Evolutionary conservation across 1,284 basidiomycete species (phyloP).

Genomic region (Ustilago bromivora): DNA sequence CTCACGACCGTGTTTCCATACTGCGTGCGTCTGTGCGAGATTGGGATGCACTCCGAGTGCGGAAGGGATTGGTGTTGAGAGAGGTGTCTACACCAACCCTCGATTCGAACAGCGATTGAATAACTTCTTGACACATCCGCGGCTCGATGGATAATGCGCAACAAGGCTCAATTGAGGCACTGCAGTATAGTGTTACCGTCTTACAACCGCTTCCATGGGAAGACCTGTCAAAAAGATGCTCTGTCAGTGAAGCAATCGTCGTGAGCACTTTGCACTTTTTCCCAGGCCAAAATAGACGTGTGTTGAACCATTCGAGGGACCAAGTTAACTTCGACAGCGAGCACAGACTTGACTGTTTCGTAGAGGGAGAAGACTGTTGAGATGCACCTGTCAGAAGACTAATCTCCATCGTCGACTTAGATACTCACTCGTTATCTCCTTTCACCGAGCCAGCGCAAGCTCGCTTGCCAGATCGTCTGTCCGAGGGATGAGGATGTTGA

Average conservation of each 20-base stretch:
- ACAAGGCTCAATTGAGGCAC: background rate
- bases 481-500: background rate
- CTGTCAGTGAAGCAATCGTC: background rate
- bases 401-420: background rate
- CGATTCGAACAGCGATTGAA: background rate
- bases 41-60: background rate
- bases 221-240: background rate
- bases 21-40: background rate
- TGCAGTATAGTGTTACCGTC: too few relatives aligned
- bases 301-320: background rate
- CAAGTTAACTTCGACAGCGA: background rate
- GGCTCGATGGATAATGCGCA: background rate
- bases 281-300: background rate
- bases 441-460: background rate
- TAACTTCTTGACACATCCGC: background rate
- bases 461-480: background rate
- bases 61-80: conserved; percentile 7
- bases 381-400: background rate
- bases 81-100: background rate
- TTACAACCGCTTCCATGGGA: background rate
- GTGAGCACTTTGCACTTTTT: background rate
- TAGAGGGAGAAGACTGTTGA: background rate
- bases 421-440: background rate
- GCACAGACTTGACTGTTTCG: background rate
- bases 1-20: background rate